phyloP scores from a whole-genome alignment of 2,329 filamentous ascomycete species.

The Fusarium subtropicale region DNA sequence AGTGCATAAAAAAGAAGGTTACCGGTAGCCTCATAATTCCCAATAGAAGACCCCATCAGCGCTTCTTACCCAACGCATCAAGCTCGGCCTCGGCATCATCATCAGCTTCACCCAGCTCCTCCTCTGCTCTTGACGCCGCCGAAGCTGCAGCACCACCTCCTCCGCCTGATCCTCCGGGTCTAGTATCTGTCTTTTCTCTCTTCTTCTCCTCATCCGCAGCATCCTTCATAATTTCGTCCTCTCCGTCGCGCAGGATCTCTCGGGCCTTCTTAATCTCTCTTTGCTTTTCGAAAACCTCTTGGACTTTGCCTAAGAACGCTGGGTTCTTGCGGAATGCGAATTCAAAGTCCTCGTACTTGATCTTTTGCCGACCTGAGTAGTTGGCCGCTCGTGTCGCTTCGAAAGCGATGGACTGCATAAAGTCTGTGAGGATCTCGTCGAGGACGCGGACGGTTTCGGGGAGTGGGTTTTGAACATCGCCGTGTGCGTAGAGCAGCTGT shows the following conservation, averaged over 20 bases:
- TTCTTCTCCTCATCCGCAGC: conserved; percentile 59
- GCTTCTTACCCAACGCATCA: conserved; percentile 56
- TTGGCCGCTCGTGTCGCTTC: conserved; percentile 87
- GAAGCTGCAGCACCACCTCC: background rate
- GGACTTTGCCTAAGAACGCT: conserved; percentile 86
- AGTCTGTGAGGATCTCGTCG: conserved; percentile 96
- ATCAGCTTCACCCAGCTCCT: conserved; percentile 65
- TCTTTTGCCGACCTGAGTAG: conserved; percentile 90
- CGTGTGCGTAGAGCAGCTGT: conserved; percentile 81
- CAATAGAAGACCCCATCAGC: conserved; percentile 36
- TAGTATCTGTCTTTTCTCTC: conserved; percentile 48
- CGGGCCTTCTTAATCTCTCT: conserved; percentile 85
- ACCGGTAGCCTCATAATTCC: background rate
- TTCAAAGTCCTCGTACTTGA: conserved; percentile 98
- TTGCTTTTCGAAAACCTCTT: conserved; percentile 90
- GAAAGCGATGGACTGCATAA: conserved; percentile 93
- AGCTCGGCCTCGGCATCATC: conserved; percentile 60
- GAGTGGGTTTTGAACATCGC: conserved; percentile 81
- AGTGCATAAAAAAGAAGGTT: background rate
- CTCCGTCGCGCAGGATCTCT: conserved; percentile 78
- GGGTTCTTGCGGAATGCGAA: conserved; percentile 91
- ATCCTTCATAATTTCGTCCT: conserved; percentile 68
- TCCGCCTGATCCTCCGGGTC: conserved; percentile 51
- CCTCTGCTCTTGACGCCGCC: conserved; percentile 54
- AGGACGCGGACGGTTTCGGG: conserved; percentile 86